Evolutionary conservation across 495 filamentous ascomycete genomes (phyloP).

Genomic region (Hypoxylon lenormandii): DNA sequence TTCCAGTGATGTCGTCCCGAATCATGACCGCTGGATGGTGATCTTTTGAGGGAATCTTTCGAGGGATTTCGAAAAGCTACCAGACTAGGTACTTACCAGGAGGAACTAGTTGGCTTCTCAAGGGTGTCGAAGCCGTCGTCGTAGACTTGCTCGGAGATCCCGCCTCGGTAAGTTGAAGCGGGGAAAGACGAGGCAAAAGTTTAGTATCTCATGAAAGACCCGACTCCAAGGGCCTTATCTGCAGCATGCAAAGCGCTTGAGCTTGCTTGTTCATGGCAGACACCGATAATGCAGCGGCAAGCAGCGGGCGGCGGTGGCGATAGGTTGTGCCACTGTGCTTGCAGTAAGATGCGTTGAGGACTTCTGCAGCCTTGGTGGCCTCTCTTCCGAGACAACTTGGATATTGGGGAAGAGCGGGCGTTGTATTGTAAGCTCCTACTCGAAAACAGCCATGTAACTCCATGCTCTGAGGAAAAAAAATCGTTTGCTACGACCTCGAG

Average conservation of each 20-base stretch:
- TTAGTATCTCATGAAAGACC: slow-evolving; percentile 4
- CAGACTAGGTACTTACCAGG: no score
- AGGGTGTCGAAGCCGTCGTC: slow-evolving; percentile 9
- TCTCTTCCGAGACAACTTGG: slow-evolving; percentile 36
- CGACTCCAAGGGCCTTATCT: slow-evolving; percentile 24
- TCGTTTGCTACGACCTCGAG: slow-evolving; percentile 23
- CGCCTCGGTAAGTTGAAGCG: slow-evolving; percentile 28
- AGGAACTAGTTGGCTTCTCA: neutral
- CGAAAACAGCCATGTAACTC: slow-evolving; percentile 6
- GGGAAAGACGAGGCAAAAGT: slow-evolving; percentile 29
- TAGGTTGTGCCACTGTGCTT: slow-evolving; percentile 11
- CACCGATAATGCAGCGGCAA: slow-evolving; percentile 4
- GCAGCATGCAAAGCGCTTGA: slow-evolving; percentile 13
- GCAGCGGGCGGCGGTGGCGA: neutral
- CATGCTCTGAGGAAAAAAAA: slow-evolving; percentile 10
- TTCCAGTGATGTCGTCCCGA: slow-evolving; percentile 18
- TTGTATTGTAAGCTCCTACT: slow-evolving; percentile 24
- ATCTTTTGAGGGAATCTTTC: neutral
- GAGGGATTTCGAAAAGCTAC: slow-evolving; percentile 5
- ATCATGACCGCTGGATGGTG: slow-evolving; percentile 1
- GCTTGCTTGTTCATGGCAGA: slow-evolving; percentile 29
- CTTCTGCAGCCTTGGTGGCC: slow-evolving; percentile 16
- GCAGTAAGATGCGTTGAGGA: slow-evolving; percentile 18
- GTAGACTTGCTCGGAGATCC: slow-evolving; percentile 19
- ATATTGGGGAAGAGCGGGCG: slow-evolving; percentile 9